Evolutionary conservation across 108 stramenopile species (phyloP).

Genomic region (Cylindrotheca closterium): DNA sequence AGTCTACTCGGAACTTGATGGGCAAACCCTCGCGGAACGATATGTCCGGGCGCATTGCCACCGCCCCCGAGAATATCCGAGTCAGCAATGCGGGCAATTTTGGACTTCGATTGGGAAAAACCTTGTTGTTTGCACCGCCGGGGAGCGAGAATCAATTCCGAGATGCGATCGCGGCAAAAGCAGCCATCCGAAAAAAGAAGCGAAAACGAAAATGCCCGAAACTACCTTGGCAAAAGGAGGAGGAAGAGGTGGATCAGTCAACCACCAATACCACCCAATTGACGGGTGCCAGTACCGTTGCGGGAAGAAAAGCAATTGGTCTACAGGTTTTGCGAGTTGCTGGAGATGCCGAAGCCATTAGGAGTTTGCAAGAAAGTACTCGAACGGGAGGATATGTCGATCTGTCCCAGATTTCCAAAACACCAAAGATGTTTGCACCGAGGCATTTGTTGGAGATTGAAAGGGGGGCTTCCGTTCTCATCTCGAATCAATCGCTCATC

Average conservation of each 20-base stretch:
- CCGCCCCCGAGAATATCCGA: background rate
- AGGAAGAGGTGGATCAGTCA: background rate
- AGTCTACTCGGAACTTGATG: background rate
- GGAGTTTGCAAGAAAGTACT: background rate
- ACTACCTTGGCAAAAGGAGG: background rate
- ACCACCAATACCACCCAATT: conserved; percentile 2
- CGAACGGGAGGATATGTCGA: background rate
- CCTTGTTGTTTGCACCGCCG: background rate
- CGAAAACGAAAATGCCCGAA: background rate
- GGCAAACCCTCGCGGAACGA: background rate
- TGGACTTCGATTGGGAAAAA: background rate
- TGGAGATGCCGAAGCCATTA: background rate
- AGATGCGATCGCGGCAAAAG: background rate
- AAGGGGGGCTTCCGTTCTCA: conserved; percentile 28
- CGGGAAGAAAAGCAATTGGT: conserved; percentile 24
- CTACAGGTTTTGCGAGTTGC: conserved; percentile 15
- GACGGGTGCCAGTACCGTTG: conserved; percentile 12
- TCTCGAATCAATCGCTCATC: conserved; percentile 5
- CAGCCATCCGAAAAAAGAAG: background rate
- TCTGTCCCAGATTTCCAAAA: background rate
- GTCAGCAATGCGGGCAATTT: background rate
- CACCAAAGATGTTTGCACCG: conserved; percentile 21
- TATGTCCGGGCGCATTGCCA: background rate
- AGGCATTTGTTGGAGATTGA: conserved; percentile 32
- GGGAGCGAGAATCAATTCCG: background rate